These are phyloP conservation scores for Penicillium brasilianum DNA, from an alignment of 2,329 filamentous ascomycete genomes.

Conservation along the genomic window DNA sequence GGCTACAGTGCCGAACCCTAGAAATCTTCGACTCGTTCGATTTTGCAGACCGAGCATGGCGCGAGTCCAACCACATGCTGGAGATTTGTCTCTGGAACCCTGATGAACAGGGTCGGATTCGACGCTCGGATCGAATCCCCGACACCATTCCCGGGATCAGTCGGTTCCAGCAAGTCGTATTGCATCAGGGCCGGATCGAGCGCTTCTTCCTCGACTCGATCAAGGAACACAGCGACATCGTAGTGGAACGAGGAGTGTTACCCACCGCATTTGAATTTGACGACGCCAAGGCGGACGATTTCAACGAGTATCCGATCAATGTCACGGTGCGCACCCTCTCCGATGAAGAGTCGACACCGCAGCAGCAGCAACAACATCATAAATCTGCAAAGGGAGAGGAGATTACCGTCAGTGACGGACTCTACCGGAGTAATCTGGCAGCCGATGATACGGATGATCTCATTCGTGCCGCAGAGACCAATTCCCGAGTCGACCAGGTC, in stretches of 20 bases:
- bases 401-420: conserved; percentile 53
- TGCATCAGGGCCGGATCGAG: conserved; percentile 75
- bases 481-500: neutral
- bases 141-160: conserved; percentile 67
- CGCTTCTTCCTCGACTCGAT: conserved; percentile 68
- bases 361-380: conserved; percentile 19
- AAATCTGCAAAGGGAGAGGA: conserved; percentile 41
- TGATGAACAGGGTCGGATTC: conserved; percentile 60
- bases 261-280: conserved; percentile 62
- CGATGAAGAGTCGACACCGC: conserved; percentile 57
- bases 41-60: conserved; percentile 65
- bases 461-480: conserved; percentile 30
- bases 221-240: conserved; percentile 58
- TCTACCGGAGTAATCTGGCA: conserved; percentile 66
- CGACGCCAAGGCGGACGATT: conserved; percentile 53
- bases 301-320: conserved; percentile 63
- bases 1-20: conserved; percentile 68
- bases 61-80: conserved; percentile 34
- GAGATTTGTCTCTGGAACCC: conserved; percentile 42
- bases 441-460: conserved; percentile 63
- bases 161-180: conserved; percentile 66
- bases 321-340: conserved; percentile 63
- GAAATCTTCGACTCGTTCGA: conserved; percentile 77
- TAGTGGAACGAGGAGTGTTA: conserved; percentile 64
- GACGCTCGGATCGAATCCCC: conserved; percentile 64